These are phyloP conservation scores for Desmodesmus armatus DNA, from an alignment of 139 green algal species.

Conservation along the genomic window DNA sequence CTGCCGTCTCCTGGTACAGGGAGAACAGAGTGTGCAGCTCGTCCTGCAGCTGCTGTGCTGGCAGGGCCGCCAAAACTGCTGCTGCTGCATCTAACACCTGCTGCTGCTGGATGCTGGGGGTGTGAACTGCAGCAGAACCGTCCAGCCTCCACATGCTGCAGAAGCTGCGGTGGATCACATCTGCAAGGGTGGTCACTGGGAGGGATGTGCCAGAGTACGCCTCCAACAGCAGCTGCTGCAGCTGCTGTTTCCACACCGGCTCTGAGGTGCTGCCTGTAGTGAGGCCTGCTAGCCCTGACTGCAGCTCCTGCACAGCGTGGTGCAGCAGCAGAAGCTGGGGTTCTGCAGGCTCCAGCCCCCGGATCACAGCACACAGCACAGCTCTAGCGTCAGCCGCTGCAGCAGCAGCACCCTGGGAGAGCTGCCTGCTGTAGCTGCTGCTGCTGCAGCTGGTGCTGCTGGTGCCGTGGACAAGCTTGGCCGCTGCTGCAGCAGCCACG, in stretches of 20 bases:
- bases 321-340: conserved; percentile 9
- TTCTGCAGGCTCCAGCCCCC: conserved; percentile 2
- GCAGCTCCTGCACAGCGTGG: conserved; percentile 1
- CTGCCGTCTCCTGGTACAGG: conserved; percentile 2
- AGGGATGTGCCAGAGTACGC: not conserved
- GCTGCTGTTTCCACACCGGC: not conserved
- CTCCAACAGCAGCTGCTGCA: conserved; percentile 18
- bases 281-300: not conserved
- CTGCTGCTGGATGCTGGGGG: not conserved
- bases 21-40: conserved; percentile 7
- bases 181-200: not conserved
- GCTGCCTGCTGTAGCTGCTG: not conserved
- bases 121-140: not conserved
- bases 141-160: not conserved
- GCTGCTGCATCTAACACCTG: not conserved
- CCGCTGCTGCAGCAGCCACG: not conserved
- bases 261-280: not conserved
- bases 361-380: not conserved
- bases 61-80: not conserved
- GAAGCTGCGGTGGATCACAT: conserved; percentile 18
- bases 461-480: not conserved
- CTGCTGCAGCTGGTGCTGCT: not conserved
- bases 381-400: not conserved
- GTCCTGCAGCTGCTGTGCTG: conserved; percentile 13
- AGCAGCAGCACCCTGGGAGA: not conserved